These are phyloP conservation scores for Mortierella antarctica DNA, from an alignment of 192 early-diverging fungal genomes.

Conservation along the genomic window DNA sequence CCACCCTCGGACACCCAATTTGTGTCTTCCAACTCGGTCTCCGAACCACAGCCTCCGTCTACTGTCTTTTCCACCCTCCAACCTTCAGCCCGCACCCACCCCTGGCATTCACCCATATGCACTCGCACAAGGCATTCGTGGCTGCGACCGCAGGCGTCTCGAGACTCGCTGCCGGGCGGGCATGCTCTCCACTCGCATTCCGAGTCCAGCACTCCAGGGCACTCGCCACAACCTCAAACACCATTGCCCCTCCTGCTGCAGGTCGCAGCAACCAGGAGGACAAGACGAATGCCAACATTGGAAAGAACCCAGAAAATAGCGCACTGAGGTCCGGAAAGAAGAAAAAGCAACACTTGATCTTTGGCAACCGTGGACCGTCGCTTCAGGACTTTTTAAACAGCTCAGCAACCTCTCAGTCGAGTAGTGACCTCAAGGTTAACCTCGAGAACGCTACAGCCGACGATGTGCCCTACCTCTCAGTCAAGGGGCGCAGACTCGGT, in stretches of 20 bases:
- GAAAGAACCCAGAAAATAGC: too few relatives aligned
- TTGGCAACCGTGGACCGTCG: conserved; percentile 60
- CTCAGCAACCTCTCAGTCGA: not conserved
- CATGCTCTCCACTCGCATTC: not conserved
- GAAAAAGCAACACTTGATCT: conserved; percentile 55
- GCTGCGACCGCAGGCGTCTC: not conserved
- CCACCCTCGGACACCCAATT: conserved; percentile 6
- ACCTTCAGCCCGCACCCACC: not conserved
- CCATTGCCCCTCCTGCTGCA: not conserved
- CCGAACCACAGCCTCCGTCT: not conserved
- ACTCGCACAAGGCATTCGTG: not conserved
- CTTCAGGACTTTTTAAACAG: conserved; percentile 58
- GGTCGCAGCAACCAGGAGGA: not conserved
- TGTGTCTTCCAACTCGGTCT: not conserved
- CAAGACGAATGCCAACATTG: too few relatives aligned
- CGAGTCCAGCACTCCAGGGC: not conserved
- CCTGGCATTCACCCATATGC: not conserved
- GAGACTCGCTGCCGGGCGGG: not conserved
- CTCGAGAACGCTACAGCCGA: conserved; percentile 17
- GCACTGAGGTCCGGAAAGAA: not conserved
- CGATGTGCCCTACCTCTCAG: conserved; percentile 56
- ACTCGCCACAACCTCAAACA: conserved; percentile 25
- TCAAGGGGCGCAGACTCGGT: conserved; percentile 58
- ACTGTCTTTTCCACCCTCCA: not conserved
- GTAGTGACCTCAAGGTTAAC: not conserved